Conservation (phyloP, 2,329 filamentous ascomycete species). For the Trichoderma koningii region DNA sequence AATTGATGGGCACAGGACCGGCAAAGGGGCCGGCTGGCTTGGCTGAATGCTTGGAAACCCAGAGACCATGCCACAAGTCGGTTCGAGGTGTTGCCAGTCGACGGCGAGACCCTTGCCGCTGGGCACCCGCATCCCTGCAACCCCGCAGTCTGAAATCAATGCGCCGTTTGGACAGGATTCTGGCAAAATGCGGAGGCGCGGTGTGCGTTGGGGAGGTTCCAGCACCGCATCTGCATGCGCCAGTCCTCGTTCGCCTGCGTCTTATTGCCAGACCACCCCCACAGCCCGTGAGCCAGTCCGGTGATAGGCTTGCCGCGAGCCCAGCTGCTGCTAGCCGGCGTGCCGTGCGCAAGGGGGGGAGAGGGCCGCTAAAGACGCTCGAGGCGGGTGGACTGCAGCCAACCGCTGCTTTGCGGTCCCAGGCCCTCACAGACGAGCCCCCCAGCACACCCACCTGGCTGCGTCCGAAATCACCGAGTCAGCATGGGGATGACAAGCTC, state of each 20-base stretch:
- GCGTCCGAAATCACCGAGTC: conserved; percentile 44
- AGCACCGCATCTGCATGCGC: conserved; percentile 22
- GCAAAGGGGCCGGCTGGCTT: not conserved
- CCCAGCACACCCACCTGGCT: conserved; percentile 9
- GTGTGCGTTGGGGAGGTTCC: conserved; percentile 13
- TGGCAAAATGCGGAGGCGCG: conserved; percentile 26
- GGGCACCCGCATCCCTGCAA: conserved; percentile 30
- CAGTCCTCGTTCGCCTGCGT: not conserved
- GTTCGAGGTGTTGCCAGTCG: conserved; percentile 8
- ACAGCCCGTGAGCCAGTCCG: conserved; percentile 18
- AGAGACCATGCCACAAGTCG: conserved; percentile 9
- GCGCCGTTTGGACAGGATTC: conserved; percentile 5
- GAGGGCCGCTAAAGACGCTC: conserved; percentile 7
- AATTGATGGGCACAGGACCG: not conserved
- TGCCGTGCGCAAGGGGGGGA: conserved; percentile 16
- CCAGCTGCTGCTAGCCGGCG: conserved; percentile 17
- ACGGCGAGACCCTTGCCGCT: conserved; percentile 8
- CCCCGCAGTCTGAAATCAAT: conserved; percentile 34
- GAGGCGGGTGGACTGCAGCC: conserved; percentile 2
- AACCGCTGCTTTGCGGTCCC: not conserved
- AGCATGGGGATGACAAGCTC: conserved; percentile 64
- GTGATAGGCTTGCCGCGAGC: conserved; percentile 17
- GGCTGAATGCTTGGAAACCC: not conserved
- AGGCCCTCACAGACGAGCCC: not conserved
- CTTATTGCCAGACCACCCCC: conserved; percentile 7